phyloP scores from a whole-genome alignment of 2,329 filamentous ascomycete genomes.

The Cordyceps cicadae region DNA sequence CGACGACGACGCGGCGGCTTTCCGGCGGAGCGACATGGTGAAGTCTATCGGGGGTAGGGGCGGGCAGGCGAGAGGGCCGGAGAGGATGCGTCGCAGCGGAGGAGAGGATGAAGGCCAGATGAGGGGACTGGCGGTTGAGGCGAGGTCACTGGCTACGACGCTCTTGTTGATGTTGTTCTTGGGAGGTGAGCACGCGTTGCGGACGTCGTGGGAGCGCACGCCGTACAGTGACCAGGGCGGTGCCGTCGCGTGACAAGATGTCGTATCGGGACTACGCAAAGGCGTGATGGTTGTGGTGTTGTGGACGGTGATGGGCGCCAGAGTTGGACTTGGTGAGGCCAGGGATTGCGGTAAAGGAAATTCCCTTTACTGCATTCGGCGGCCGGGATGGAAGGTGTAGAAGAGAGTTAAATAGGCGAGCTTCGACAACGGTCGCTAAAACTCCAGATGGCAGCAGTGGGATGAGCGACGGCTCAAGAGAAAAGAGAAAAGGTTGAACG shows the following conservation, averaged over 20 bases:
- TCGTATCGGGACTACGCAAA: not conserved
- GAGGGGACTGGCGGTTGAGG: not conserved
- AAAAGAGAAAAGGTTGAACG: not conserved
- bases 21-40: conserved; percentile 8
- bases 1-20: not conserved
- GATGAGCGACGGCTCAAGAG: not conserved
- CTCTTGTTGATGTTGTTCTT: not conserved
- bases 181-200: not conserved
- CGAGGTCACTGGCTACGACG: not conserved
- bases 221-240: conserved; percentile 1
- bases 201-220: conserved; percentile 4
- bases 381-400: not conserved
- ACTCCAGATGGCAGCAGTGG: not conserved
- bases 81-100: conserved; percentile 5
- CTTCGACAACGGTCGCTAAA: not conserved
- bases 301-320: conserved; percentile 1
- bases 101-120: not conserved
- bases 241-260: conserved; percentile 7
- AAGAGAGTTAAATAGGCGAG: not conserved
- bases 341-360: not conserved
- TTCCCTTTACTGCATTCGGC: not conserved
- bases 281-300: not conserved
- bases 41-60: conserved; percentile 4
- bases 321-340: not conserved
- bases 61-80: not conserved